A percentile compares a stretch with the other conserved stretches of the same genome.
Conservation (phyloP, 2,329 filamentous ascomycete species). For the Talaromyces islandicus region DNA sequence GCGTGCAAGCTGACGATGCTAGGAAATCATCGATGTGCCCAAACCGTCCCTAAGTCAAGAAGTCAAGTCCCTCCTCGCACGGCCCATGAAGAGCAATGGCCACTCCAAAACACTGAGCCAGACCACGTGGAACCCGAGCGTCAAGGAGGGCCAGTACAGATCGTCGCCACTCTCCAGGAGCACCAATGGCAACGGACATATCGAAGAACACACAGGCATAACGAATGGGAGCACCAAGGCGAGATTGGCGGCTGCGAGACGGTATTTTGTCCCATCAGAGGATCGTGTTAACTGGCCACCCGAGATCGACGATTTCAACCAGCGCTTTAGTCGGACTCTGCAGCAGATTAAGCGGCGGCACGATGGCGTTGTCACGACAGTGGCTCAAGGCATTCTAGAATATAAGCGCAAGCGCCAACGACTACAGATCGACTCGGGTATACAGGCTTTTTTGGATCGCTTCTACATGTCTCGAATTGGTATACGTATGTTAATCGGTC, state of each 20-base stretch:
- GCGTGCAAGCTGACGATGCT: conserved; percentile 7
- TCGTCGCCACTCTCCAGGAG: conserved; percentile 37
- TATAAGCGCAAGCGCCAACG: conserved; percentile 95
- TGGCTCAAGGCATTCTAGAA: conserved; percentile 95
- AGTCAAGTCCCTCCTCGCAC: conserved; percentile 69
- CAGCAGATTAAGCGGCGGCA: conserved; percentile 94
- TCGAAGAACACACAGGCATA: conserved; percentile 26
- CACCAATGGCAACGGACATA: conserved; percentile 43
- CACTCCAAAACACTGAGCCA: conserved; percentile 66
- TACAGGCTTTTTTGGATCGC: conserved; percentile 94
- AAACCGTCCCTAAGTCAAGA: conserved; percentile 71
- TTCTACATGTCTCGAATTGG: conserved; percentile 99
- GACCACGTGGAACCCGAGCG: conserved; percentile 83
- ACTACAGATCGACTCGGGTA: conserved; percentile 97
- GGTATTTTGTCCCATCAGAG: conserved; percentile 90
- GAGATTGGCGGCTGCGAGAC: conserved; percentile 47
- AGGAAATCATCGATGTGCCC: conserved; percentile 84
- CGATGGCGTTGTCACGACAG: conserved; percentile 94
- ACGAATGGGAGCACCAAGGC: conserved; percentile 39
- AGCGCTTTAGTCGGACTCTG: conserved; percentile 78
- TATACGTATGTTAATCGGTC: conserved; percentile 97
- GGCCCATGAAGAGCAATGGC: conserved; percentile 43
- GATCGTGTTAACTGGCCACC: conserved; percentile 87
- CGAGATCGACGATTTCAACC: conserved; percentile 90
- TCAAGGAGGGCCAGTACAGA: conserved; percentile 74